A percentile compares a stretch with the other conserved stretches of the same genome.
phyloP scores from a whole-genome alignment of 169 alveolate genomes.

The Besnoitia besnoiti region DNA sequence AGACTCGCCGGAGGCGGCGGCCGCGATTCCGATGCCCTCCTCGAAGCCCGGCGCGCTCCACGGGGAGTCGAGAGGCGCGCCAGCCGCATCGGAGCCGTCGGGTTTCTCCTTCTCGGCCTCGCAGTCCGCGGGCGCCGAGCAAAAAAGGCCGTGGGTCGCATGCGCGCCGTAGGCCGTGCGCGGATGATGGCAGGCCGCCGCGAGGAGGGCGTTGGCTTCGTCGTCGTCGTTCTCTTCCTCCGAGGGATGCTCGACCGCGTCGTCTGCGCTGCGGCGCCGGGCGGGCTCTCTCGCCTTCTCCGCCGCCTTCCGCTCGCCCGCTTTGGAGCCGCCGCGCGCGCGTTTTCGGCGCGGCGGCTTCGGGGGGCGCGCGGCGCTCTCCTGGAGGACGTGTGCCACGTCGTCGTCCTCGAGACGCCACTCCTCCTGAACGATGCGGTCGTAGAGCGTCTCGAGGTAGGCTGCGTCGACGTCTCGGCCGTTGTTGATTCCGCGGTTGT shows the following conservation, averaged over 20 bases:
- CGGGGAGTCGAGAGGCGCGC: neutral
- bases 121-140: too few relatives aligned
- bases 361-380: neutral
- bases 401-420: conserved; percentile 41
- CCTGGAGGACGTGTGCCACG: neutral
- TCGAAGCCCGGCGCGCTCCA: neutral
- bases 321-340: neutral
- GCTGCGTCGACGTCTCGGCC: conserved; percentile 74
- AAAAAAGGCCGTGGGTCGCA: too few relatives aligned
- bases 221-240: neutral
- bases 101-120: too few relatives aligned
- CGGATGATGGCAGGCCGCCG: too few relatives aligned
- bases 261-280: neutral
- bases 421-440: conserved; percentile 67
- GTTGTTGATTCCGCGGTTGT: conserved; percentile 77
- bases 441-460: conserved; percentile 69
- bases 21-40: neutral
- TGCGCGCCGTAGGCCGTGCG: too few relatives aligned
- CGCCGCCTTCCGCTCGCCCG: neutral
- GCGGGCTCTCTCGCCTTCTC: neutral
- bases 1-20: neutral
- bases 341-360: neutral
- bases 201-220: too few relatives aligned
- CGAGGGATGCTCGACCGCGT: neutral
- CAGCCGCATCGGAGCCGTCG: neutral